These are phyloP conservation scores for Botryotinia calthae DNA, from an alignment of 2,329 filamentous ascomycete genomes.

Conservation along the genomic window DNA sequence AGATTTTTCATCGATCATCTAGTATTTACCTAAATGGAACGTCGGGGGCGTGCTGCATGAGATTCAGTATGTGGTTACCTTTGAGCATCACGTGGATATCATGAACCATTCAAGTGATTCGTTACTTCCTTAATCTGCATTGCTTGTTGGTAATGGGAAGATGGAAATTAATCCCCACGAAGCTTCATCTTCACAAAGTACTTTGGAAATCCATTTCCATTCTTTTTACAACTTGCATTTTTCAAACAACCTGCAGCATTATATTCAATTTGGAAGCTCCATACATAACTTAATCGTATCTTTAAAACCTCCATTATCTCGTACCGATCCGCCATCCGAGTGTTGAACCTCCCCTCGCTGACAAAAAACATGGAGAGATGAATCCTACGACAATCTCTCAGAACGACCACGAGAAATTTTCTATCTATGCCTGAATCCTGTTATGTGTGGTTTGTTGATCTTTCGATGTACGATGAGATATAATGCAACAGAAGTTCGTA, in stretches of 20 bases:
- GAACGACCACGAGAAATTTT: background rate
- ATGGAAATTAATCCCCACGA: background rate
- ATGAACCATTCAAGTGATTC: background rate
- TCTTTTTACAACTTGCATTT: background rate
- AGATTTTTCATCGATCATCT: background rate
- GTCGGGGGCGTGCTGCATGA: background rate
- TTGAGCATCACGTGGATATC: background rate
- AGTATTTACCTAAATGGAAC: background rate
- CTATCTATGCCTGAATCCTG: slow-evolving; percentile 24
- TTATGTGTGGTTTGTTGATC: slow-evolving; percentile 25
- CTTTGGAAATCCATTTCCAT: background rate
- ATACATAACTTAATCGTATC: background rate
- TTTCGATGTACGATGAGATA: slow-evolving; percentile 24
- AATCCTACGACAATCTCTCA: background rate
- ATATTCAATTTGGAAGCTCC: background rate
- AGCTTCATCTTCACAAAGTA: background rate
- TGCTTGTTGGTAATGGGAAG: background rate
- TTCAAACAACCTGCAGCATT: background rate
- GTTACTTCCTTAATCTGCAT: background rate
- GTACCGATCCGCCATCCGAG: background rate
- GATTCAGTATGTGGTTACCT: background rate
- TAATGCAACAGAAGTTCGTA: background rate
- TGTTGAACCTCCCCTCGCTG: background rate
- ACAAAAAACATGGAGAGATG: too few relatives aligned
- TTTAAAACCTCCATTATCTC: background rate